Base-by-base conservation (phyloP, 495 filamentous ascomycete genomes). In the Penicillium pulvis region DNA sequence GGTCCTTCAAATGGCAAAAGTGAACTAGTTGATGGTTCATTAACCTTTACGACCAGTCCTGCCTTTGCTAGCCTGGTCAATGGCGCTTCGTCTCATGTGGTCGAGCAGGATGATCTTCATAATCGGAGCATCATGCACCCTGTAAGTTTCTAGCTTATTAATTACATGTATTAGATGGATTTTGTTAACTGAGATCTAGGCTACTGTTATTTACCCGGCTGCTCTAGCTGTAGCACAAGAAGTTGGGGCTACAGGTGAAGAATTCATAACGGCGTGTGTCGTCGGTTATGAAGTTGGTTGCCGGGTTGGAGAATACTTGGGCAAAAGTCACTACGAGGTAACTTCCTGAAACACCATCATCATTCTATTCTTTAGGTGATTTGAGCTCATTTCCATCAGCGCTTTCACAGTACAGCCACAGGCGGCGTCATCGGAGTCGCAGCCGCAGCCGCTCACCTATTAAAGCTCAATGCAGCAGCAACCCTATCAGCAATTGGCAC, bases 21-120 rank as follows among this genome's bases (percentile, higher is more conserved):
- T 47, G 72, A 75, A 54, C 17, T 75, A 3, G 55, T 75, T 6
- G 70, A 74, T 61, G 65, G 66, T 6, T 50, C 60, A 6, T 50
- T 68, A 33, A 55, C 33, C 8, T 57, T 66, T 23, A 62, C 56
- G 0, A 71, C 61, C 9, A 71, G 64, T 30, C 63, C 72, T 0
- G 72, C 70, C 26, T 75, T 75, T 61, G 72, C 72, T 28, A 67
- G 64, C 57, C 33, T 75, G 44, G 57, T 75, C 3, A 75, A 75
- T 51, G 72, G 61, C n/a, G 72, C 68, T 28, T 58, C 72, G 12
- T 68, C 70, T 2, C 72, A 75, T 65, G 72, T 75, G 0, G 72
- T 75, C 14, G 72, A 75, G 53, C 72, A 75, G 46, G 72, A 75
- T 64, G 72, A 75, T 61, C 64, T 75, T 46, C 72, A 75, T 53